These are phyloP conservation scores for Pterocarpus santalinus DNA, from an alignment of 306 rosid species.

Conservation along the genomic window DNA sequence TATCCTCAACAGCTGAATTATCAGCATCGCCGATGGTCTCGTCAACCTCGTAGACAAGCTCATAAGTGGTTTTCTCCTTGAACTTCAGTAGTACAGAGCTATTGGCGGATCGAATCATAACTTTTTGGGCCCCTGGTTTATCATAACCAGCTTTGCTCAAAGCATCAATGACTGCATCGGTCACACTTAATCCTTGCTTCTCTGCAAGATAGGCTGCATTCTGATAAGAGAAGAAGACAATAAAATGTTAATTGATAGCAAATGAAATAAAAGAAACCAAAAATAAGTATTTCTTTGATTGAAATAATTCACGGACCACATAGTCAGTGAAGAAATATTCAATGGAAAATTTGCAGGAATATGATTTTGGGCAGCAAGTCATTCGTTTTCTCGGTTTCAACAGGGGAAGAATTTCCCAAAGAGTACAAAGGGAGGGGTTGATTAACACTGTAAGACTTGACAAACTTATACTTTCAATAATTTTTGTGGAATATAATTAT, in stretches of 20 bases:
- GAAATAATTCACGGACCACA: conserved; percentile 26
- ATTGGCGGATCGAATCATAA: conserved; percentile 79
- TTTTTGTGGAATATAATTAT: too few species aligned
- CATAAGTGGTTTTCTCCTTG: conserved; percentile 64
- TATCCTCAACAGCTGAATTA: conserved; percentile 61
- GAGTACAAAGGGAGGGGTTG: background rate
- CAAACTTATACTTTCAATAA: too few species aligned
- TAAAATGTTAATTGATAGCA: conserved; percentile 37
- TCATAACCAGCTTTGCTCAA: conserved; percentile 77
- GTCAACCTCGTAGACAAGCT: conserved; percentile 75
- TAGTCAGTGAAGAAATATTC: too few species aligned
- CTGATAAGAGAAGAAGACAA: conserved; percentile 59
- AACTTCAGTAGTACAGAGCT: conserved; percentile 77
- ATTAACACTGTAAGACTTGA: too few species aligned
- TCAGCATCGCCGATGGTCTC: conserved; percentile 60
- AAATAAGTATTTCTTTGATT: background rate
- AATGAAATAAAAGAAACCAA: conserved; percentile 27
- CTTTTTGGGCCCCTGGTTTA: conserved; percentile 59
- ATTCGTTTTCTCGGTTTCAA: conserved; percentile 2
- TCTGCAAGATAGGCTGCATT: conserved; percentile 82
- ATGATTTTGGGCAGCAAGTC: background rate
- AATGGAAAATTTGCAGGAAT: conserved; percentile 21
- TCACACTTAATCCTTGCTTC: conserved; percentile 60
- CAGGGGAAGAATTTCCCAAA: background rate
- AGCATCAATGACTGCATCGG: conserved; percentile 60